Percentiles rank a stretch among this genome's conserved stretches.
Conservation (phyloP, 2,329 filamentous ascomycete species). For the Akanthomyces uredinophilus region DNA sequence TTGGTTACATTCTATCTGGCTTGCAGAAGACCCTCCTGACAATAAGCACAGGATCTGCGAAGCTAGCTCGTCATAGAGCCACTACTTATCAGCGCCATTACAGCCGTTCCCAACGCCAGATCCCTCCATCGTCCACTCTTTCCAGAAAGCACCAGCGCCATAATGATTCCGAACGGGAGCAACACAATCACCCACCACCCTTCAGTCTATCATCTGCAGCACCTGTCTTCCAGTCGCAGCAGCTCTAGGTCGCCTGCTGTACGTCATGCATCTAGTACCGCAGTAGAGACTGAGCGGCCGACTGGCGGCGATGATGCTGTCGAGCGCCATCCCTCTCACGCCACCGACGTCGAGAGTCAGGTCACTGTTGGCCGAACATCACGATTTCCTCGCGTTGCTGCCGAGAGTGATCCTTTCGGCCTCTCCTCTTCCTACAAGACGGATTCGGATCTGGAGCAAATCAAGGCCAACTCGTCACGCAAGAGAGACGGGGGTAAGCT, state of each 20-base stretch:
- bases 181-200: conserved; percentile 40
- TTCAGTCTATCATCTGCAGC: conserved; percentile 38
- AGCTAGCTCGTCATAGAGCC: not conserved
- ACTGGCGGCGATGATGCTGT: conserved; percentile 32
- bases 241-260: conserved; percentile 25
- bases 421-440: conserved; percentile 75
- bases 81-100: not conserved
- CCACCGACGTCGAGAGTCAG: conserved; percentile 46
- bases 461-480: conserved; percentile 73
- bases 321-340: conserved; percentile 36
- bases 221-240: conserved; percentile 25
- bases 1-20: conserved; percentile 6
- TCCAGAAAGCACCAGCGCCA: not conserved
- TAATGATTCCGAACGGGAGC: conserved; percentile 39
- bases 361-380: conserved; percentile 30
- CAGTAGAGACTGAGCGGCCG: conserved; percentile 35
- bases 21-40: conserved; percentile 1
- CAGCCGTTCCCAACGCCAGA: not conserved
- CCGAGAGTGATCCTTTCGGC: conserved; percentile 73
- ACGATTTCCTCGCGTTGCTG: conserved; percentile 52
- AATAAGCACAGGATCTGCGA: not conserved
- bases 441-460: conserved; percentile 66
- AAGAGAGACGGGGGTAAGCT: conserved; percentile 53
- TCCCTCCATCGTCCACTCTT: not conserved
- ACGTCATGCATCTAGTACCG: conserved; percentile 40